phyloP scores from a whole-genome alignment of 2,329 filamentous ascomycete genomes.

The Graphilbum fragrans region DNA sequence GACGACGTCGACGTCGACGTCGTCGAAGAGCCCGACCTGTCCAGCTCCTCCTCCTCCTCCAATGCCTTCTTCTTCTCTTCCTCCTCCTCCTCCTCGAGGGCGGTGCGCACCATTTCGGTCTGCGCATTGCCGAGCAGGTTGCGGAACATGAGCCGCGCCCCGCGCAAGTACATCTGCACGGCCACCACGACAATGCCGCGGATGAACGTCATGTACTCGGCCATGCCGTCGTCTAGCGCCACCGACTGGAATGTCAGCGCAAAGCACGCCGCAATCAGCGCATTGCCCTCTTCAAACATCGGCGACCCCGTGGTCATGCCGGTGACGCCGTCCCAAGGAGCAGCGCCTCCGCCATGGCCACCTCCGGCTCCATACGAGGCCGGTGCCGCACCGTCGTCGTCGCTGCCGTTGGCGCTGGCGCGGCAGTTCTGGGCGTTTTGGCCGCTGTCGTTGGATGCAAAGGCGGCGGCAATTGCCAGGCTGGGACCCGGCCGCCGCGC shows the following conservation, averaged over 20 bases:
- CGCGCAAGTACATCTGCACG: conserved; percentile 42
- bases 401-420: not conserved
- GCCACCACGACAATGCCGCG: conserved; percentile 43
- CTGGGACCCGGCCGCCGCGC: conserved; percentile 14
- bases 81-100: conserved; percentile 23
- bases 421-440: not conserved
- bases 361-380: no score
- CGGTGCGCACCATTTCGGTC: conserved; percentile 27
- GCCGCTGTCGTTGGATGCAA: not conserved
- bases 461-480: not conserved
- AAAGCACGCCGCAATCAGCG: conserved; percentile 46
- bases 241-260: conserved; percentile 48
- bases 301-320: conserved; percentile 1
- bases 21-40: no score
- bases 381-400: conserved; percentile 10
- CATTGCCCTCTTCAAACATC: conserved; percentile 40
- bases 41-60: no score
- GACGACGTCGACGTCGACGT: no score
- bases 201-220: conserved; percentile 50
- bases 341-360: no score
- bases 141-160: conserved; percentile 36
- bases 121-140: conserved; percentile 30
- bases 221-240: conserved; percentile 42
- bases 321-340: not conserved
- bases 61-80: no score